Base-by-base conservation (phyloP, 768 basidiomycete genomes). In the Cystobasidium tubakii region DNA sequence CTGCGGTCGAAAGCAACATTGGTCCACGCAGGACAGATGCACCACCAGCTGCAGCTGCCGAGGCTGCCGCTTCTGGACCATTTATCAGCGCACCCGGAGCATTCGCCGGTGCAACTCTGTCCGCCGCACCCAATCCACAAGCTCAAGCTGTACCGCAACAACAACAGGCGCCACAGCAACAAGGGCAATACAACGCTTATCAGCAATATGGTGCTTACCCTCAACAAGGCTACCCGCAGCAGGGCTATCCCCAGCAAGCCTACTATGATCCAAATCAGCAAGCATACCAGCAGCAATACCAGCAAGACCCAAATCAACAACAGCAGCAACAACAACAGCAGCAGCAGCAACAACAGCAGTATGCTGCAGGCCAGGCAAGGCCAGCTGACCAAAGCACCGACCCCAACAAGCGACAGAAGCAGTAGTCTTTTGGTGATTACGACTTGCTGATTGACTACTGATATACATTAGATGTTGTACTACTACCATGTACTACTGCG, bases 71-170 rank as follows among this genome's bases (percentile, higher is more conserved):
- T 25, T 42, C 74, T 3, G 33, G 57, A 15, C 89, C 88, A 1
- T 89, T 89, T 13, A 84, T 91, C 12, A 42, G 36, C 9, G 91
- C 91, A 23, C 79, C 72, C 85, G 89, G 50, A 85, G 88, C 86
- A 0, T 92, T 89, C 73, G 74, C 79, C 12, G 91, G 91, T 27
- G 92, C 93, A 1, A 90, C 90, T 0, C 85, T 96, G 63, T 91
- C 92, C 0, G 92, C 93, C 13, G 93, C 89, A 12, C 94, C 94
- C 7, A 93, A 94, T 77, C 92, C 93, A 78, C 80, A 23, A 63
- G 23, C 34, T n/a, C 27, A 31, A 44, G 21, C 34, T 62, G 71
- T 66, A 64, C 27, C 53, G 0, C 57, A 60, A 60, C 29, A 27
- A 12, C 57, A 83, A 85, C 67, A 88, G 86, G 78, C 84, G 86